phyloP scores from a whole-genome alignment of 176 grass and related monocot species.

The Saccharum officinarum region DNA sequence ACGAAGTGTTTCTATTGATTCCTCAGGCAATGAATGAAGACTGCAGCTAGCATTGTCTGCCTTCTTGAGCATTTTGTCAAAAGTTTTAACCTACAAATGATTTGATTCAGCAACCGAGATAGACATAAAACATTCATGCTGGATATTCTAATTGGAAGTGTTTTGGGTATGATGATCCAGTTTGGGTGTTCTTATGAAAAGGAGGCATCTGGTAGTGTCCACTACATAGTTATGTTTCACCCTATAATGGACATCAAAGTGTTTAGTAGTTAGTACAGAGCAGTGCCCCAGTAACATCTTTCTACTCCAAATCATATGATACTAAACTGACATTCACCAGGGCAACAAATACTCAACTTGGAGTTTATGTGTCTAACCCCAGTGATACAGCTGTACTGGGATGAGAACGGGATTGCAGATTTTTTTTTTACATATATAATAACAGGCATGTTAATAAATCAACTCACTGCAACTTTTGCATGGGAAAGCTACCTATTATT shows the following conservation, averaged over 20 bases:
- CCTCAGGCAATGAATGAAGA: constrained; percentile 55
- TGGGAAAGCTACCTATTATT: neutral
- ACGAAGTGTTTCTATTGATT: constrained; percentile 61
- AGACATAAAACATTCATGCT: neutral
- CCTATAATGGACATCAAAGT: neutral
- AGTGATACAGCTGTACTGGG: neutral
- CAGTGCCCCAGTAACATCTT: neutral
- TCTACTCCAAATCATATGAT: neutral
- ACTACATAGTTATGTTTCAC: constrained; percentile 10
- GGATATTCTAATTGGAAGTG: neutral
- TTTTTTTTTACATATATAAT: constrained; percentile 6
- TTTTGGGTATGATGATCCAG: neutral
- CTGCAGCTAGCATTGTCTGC: constrained; percentile 62
- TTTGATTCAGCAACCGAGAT: constrained; percentile 27
- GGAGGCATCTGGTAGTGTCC: neutral
- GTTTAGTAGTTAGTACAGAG: neutral
- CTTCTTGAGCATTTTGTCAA: constrained; percentile 83
- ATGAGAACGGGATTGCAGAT: neutral
- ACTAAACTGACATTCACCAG: constrained; percentile 1
- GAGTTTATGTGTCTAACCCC: neutral
- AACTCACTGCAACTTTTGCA: neutral
- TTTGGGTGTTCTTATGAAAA: constrained; percentile 9
- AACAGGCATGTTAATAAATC: constrained; percentile 27
- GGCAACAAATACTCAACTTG: neutral
- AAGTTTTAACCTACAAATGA: constrained; percentile 62